A percentile compares a stretch with the other conserved stretches of the same genome.
Conservation (phyloP, 2,329 filamentous ascomycete species). For the Neofusicoccum cordaticola region DNA sequence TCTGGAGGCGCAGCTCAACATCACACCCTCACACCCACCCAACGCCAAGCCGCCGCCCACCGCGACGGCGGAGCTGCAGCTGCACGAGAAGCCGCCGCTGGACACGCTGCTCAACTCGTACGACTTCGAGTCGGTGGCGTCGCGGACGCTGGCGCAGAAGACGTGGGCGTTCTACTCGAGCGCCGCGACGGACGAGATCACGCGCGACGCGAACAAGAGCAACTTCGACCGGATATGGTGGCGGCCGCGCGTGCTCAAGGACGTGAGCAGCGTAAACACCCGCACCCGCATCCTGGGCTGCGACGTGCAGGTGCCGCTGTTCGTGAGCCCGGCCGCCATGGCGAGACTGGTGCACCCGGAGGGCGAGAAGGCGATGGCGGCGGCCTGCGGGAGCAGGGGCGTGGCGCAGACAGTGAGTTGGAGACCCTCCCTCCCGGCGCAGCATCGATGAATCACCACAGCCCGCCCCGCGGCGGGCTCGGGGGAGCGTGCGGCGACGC, state of each 20-base stretch:
- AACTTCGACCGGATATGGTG: slow-evolving; percentile 47
- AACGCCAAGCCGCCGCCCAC: slow-evolving; percentile 24
- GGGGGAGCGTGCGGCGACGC: background rate
- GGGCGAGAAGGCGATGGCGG: slow-evolving; percentile 38
- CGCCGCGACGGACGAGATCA: slow-evolving; percentile 50
- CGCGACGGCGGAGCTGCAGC: slow-evolving; percentile 28
- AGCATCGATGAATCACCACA: background rate
- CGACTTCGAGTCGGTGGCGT: slow-evolving; percentile 45
- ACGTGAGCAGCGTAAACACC: slow-evolving; percentile 37
- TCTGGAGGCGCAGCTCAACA: slow-evolving; percentile 12
- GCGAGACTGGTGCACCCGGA: slow-evolving; percentile 36
- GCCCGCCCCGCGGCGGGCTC: background rate
- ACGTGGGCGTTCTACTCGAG: slow-evolving; percentile 49
- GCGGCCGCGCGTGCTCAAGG: slow-evolving; percentile 45
- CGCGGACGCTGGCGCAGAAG: slow-evolving; percentile 35
- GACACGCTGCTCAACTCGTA: slow-evolving; percentile 47
- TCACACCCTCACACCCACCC: slow-evolving; percentile 21
- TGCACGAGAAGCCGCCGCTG: slow-evolving; percentile 43
- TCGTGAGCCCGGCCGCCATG: slow-evolving; percentile 38
- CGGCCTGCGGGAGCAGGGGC: slow-evolving; percentile 21
- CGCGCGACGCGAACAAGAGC: slow-evolving; percentile 42
- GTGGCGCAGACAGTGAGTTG: slow-evolving; percentile 31
- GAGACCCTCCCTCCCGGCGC: slow-evolving; percentile 1
- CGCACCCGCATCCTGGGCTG: slow-evolving; percentile 34
- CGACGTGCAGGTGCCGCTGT: slow-evolving; percentile 30